Evolutionary conservation across 768 basidiomycete species (phyloP).

Genomic region (Boletus tomentosulus): DNA sequence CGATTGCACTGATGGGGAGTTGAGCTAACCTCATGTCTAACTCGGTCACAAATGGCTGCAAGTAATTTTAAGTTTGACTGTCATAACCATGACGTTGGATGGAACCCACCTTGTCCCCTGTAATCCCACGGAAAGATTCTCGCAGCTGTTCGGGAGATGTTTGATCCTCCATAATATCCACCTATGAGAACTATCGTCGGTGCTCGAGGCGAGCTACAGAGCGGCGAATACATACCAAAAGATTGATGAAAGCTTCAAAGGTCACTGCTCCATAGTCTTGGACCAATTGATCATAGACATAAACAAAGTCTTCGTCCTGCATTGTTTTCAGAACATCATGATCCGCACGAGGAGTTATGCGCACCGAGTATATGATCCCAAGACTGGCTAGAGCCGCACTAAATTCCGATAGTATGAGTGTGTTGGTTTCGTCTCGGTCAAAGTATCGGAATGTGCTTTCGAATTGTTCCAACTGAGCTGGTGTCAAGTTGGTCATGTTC

Average conservation of each 20-base stretch:
- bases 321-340: not conserved
- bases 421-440: conserved; percentile 89
- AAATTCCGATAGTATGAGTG: conserved; percentile 79
- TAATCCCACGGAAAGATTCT: conserved; percentile 90
- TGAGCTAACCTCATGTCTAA: conserved; percentile 84
- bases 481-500: conserved; percentile 91
- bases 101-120: conserved; percentile 72
- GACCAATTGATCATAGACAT: conserved; percentile 75
- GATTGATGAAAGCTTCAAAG: conserved; percentile 91
- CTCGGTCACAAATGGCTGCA: conserved; percentile 88
- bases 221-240: conserved; percentile 55
- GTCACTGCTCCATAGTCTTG: conserved; percentile 84
- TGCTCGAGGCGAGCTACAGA: not conserved
- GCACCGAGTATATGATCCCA: conserved; percentile 85
- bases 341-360: conserved; percentile 13
- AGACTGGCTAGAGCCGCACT: conserved; percentile 92
- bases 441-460: conserved; percentile 98
- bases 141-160: conserved; percentile 89
- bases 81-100: not conserved
- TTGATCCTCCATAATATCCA: conserved; percentile 94
- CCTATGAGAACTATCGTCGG: conserved; percentile 42
- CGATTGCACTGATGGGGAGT: conserved; percentile 68
- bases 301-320: conserved; percentile 83
- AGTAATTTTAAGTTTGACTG: conserved; percentile 1
- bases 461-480: conserved; percentile 93